These are phyloP conservation scores for Boletus subparvulus DNA, from an alignment of 768 basidiomycete species.

Conservation along the genomic window DNA sequence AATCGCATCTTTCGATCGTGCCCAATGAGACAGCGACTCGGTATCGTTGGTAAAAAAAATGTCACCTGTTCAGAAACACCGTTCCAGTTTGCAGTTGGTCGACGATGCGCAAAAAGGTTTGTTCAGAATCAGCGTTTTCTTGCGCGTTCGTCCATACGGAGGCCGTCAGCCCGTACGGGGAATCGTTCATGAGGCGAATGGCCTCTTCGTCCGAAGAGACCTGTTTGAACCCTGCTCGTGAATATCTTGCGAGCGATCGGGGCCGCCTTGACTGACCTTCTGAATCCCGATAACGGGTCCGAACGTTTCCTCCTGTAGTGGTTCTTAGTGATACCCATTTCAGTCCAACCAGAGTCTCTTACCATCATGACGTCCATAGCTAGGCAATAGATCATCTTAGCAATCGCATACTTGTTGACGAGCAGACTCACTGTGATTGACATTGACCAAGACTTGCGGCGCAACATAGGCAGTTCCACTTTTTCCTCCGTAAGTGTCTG, in stretches of 20 bases:
- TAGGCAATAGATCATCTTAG: conserved; percentile 28
- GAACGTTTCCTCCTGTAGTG: conserved; percentile 76
- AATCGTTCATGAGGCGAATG: conserved; percentile 91
- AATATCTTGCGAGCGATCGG: neutral
- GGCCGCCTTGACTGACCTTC: conserved; percentile 52
- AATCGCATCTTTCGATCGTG: conserved; percentile 64
- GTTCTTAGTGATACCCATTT: neutral
- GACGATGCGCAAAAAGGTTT: conserved; percentile 60
- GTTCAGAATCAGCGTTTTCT: conserved; percentile 57
- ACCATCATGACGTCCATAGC: conserved; percentile 95
- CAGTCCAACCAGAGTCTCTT: conserved; percentile 4
- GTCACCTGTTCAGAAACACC: conserved; percentile 84
- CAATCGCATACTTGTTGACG: neutral
- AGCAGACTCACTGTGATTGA: conserved; percentile 72
- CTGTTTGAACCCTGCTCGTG: conserved; percentile 32
- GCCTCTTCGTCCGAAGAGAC: conserved; percentile 87
- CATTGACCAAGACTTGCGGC: conserved; percentile 87
- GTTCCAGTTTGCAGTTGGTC: conserved; percentile 85
- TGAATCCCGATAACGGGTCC: conserved; percentile 93
- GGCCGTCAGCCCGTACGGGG: conserved; percentile 90
- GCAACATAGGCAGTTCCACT: conserved; percentile 86
- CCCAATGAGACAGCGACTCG: neutral
- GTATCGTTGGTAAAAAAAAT: neutral
- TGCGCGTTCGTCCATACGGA: conserved; percentile 88
- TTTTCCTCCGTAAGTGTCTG: conserved; percentile 1